A percentile compares a stretch with the other conserved stretches of the same genome.
These are phyloP conservation scores for Helotiales sp. DNA, from an alignment of 2,329 filamentous ascomycete species.

Conservation along the genomic window DNA sequence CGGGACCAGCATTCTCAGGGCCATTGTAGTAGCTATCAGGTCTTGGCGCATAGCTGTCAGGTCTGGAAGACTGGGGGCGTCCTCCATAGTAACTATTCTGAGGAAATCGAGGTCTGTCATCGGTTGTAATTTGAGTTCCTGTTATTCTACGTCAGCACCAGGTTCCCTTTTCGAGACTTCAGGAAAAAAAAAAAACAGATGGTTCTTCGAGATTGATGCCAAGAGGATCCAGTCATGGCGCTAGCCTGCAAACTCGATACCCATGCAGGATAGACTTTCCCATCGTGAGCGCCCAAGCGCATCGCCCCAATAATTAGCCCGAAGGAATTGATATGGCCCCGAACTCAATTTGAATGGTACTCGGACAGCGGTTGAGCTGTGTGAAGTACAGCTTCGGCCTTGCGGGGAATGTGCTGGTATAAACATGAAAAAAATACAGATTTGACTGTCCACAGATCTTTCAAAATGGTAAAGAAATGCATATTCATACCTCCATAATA, in stretches of 20 bases:
- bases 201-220: constrained; percentile 5
- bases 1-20: constrained; percentile 27
- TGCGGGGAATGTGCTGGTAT: too few species aligned
- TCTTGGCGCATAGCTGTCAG: constrained; percentile 35
- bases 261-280: constrained; percentile 12
- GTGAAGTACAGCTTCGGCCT: background rate
- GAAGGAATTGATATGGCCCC: background rate
- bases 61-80: constrained; percentile 27
- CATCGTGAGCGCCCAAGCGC: constrained; percentile 4
- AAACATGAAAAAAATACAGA: constrained; percentile 21
- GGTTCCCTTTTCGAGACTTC: background rate
- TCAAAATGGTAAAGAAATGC: constrained; percentile 15
- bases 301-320: background rate
- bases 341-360: constrained; percentile 8
- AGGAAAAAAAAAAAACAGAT: background rate
- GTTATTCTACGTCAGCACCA: constrained; percentile 20
- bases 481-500: constrained; percentile 47
- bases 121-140: constrained; percentile 34
- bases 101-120: constrained; percentile 30
- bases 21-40: constrained; percentile 45
- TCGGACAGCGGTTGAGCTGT: constrained; percentile 1
- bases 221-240: constrained; percentile 8
- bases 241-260: constrained; percentile 15
- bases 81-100: constrained; percentile 38
- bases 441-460: constrained; percentile 2